Percentiles rank a stretch among this genome's conserved stretches.
Evolutionary conservation across 2,329 filamentous ascomycete genomes (phyloP).

Genomic region (Madurella fahalii): DNA sequence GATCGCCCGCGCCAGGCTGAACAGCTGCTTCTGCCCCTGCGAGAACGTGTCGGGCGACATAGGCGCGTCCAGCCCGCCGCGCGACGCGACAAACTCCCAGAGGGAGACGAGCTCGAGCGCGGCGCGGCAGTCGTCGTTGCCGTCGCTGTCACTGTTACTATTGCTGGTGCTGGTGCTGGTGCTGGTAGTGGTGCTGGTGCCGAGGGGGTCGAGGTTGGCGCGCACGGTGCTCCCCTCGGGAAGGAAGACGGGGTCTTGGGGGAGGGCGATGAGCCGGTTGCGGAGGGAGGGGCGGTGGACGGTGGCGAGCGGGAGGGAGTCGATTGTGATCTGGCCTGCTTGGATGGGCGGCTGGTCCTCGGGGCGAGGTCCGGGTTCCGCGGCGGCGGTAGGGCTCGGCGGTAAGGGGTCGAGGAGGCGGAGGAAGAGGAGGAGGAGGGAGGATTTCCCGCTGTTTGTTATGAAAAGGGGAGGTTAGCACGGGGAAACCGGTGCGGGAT

Average conservation of each 20-base stretch:
- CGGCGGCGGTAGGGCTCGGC: no score
- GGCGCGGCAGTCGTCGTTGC: slow-evolving; percentile 29
- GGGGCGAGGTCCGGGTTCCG: background rate
- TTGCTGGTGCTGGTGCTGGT: no score
- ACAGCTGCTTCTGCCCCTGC: slow-evolving; percentile 60
- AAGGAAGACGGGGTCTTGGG: slow-evolving; percentile 52
- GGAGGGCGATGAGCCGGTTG: slow-evolving; percentile 46
- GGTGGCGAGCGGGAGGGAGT: slow-evolving; percentile 34
- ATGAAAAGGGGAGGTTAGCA: slow-evolving; percentile 32
- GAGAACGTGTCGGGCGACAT: slow-evolving; percentile 49
- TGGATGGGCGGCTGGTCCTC: background rate
- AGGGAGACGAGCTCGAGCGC: slow-evolving; percentile 37
- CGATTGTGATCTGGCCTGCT: slow-evolving; percentile 38
- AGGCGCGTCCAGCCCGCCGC: slow-evolving; percentile 32
- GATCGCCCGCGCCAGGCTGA: slow-evolving; percentile 58
- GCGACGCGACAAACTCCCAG: slow-evolving; percentile 30
- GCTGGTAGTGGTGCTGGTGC: slow-evolving; percentile 26
- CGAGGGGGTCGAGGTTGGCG: slow-evolving; percentile 42
- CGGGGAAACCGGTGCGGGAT: background rate
- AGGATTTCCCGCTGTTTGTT: slow-evolving; percentile 43
- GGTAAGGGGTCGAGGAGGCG: slow-evolving; percentile 39
- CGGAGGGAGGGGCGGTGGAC: slow-evolving; percentile 43
- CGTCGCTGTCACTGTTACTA: no score
- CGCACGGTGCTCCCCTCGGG: slow-evolving; percentile 39
- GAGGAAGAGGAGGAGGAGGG: slow-evolving; percentile 38